These are phyloP conservation scores for Cyclocybe cylindracea DNA, from an alignment of 768 basidiomycete species.

Conservation along the genomic window DNA sequence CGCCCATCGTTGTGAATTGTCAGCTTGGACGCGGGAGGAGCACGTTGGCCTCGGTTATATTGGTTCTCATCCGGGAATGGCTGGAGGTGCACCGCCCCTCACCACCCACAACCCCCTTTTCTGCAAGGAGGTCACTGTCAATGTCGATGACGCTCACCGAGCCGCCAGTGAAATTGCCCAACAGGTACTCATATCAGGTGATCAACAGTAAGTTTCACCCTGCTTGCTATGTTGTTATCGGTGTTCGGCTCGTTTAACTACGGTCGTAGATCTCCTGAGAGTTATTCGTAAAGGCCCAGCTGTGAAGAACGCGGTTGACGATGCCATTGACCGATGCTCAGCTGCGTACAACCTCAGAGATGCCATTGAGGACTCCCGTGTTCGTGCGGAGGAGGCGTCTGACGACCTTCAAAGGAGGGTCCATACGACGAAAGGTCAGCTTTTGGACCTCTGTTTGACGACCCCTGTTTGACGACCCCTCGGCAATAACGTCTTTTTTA, in stretches of 20 bases:
- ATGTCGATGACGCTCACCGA: slow-evolving; percentile 41
- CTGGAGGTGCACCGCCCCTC: slow-evolving; percentile 46
- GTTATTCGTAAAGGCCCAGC: slow-evolving; percentile 85
- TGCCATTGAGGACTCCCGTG: slow-evolving; percentile 81
- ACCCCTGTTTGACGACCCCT: slow-evolving; percentile 1
- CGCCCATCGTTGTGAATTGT: slow-evolving; percentile 92
- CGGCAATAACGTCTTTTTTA: slow-evolving; percentile 23
- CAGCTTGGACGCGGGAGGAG: slow-evolving; percentile 93
- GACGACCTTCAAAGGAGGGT: slow-evolving; percentile 70
- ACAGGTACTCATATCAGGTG: slow-evolving; percentile 75
- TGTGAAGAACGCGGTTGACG: slow-evolving; percentile 86
- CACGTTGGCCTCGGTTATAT: slow-evolving; percentile 85
- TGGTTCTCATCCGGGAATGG: slow-evolving; percentile 87
- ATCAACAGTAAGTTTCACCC: slow-evolving; percentile 73
- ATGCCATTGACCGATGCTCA: slow-evolving; percentile 84
- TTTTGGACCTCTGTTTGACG: not conserved
- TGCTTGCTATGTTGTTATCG: not conserved
- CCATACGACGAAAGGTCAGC: slow-evolving; percentile 71
- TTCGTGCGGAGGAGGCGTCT: slow-evolving; percentile 73
- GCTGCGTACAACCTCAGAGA: slow-evolving; percentile 85
- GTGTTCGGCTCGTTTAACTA: slow-evolving; percentile 1
- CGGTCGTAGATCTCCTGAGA: slow-evolving; percentile 66
- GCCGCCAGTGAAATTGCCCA: slow-evolving; percentile 23
- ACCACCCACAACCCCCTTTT: slow-evolving; percentile 38
- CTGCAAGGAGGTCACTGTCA: slow-evolving; percentile 43